Percentiles rank a stretch among this genome's conserved stretches.
Evolutionary conservation across 768 basidiomycete species (phyloP).

Genomic region (Obba rivulosa): DNA sequence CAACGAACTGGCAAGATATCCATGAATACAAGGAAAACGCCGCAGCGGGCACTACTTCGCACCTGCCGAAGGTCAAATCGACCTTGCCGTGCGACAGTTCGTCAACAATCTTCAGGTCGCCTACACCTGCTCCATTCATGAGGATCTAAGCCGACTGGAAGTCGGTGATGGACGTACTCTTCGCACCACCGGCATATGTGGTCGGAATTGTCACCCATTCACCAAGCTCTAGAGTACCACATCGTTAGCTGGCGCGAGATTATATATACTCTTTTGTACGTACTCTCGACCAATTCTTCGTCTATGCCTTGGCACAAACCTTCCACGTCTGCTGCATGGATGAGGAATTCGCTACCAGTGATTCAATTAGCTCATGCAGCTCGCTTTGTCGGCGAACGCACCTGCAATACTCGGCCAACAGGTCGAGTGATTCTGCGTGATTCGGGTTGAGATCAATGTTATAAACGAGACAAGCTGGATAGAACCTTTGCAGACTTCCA

Average conservation of each 20-base stretch:
- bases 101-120: constrained; percentile 79
- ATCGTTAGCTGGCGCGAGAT: constrained; percentile 4
- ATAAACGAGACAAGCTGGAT: too few species aligned
- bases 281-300: constrained; percentile 76
- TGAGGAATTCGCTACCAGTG: constrained; percentile 68
- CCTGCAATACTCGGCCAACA: constrained; percentile 82
- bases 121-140: constrained; percentile 53
- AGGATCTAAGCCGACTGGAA: background rate
- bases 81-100: constrained; percentile 76
- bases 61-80: constrained; percentile 86
- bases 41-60: background rate
- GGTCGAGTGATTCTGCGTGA: constrained; percentile 65
- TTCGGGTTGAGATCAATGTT: too few species aligned
- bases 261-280: constrained; percentile 17
- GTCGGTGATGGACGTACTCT: constrained; percentile 42
- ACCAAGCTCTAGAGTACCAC: constrained; percentile 58
- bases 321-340: constrained; percentile 99
- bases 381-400: constrained; percentile 23
- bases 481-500: constrained; percentile 85
- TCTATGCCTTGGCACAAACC: constrained; percentile 97
- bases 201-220: constrained; percentile 90
- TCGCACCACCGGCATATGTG: constrained; percentile 96
- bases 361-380: constrained; percentile 25
- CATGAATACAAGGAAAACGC: background rate
- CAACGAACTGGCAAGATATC: constrained; percentile 36